Evolutionary conservation across 352 stramenopile species (phyloP), one percentile per base, ranked within the genome.

Genomic region (Pythium angustatum): DNA sequence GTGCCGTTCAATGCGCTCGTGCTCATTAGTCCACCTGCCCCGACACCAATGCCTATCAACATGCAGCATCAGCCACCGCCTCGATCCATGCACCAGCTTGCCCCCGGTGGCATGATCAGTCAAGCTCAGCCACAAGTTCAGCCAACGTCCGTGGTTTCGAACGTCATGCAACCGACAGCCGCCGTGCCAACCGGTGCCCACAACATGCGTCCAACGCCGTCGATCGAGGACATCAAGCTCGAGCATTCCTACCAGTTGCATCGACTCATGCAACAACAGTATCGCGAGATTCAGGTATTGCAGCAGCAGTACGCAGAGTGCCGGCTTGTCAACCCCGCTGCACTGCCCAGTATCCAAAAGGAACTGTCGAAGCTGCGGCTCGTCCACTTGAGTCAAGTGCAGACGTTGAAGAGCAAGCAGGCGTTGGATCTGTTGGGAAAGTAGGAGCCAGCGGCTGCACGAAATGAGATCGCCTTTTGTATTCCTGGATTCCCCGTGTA

Each of bases 181-280:
- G 40, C 49, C 4, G 53, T 45, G 26, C 44, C 62, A 21, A 68
- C 72, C 10, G 41, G 12, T 22, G 44, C 33, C 11, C 58, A 63
- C 34, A 40, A 19, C 1, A 53, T 60, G 34, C 63, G 63, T 1
- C 48, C 56, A 5, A 61, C 55, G 24, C 63, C 63, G 11, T 70
- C 63, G 21, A 56, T 85, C 22, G 81, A 93, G 51, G 77, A 90
- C 49, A 78, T 92, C 47, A 94, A 94, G 71, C 85, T 92, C 67
- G 86, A 94, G 68, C 83, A 94, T 61, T 93, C 86, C 8, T 91
- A 92, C 63, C 86, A 94, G 66, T 65, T 94, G 43, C 86, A 94
- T 63, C 84, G 86, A 0, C 72, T 94, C 34, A 94, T 94, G 84
- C 86, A 94, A 62, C 81, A 94, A 50, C 86, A 94, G 70, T 94